Evolutionary conservation across 2,329 filamentous ascomycete species (phyloP).

Genomic region (Penicillium sp.): DNA sequence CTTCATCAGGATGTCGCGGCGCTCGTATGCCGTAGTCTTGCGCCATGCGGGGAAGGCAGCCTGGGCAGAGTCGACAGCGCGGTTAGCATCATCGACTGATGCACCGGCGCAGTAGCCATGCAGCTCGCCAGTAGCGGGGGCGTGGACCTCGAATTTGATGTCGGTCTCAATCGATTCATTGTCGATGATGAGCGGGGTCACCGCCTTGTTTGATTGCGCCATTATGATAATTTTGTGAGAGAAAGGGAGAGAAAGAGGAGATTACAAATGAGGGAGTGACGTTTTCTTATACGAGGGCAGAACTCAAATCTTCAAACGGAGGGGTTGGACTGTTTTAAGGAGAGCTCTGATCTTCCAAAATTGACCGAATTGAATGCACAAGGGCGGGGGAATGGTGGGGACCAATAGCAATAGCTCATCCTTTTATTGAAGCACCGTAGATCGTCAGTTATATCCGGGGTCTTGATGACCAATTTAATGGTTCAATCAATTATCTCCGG

Average conservation of each 20-base stretch:
- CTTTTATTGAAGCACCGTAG: not conserved
- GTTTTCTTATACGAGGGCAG: not conserved
- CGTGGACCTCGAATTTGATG: conserved; percentile 51
- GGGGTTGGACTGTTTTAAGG: not conserved
- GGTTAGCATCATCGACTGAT: conserved; percentile 55
- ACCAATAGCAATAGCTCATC: not conserved
- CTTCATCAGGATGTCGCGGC: conserved; percentile 63
- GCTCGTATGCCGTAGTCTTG: conserved; percentile 57
- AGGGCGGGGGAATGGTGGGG: not conserved
- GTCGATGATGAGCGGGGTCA: conserved; percentile 45
- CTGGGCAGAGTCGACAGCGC: conserved; percentile 62
- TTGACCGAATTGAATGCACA: not conserved
- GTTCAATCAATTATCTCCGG: conserved; percentile 3
- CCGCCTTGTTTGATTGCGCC: conserved; percentile 14
- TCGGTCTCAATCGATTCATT: conserved; percentile 44
- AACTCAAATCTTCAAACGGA: not conserved
- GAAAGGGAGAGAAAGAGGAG: not conserved
- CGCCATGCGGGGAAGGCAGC: conserved; percentile 69
- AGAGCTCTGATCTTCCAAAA: not conserved
- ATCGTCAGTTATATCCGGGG: not conserved
- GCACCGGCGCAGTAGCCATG: conserved; percentile 58
- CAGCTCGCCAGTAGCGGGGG: conserved; percentile 54
- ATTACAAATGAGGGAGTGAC: not conserved
- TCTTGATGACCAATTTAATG: not conserved
- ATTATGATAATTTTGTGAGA: conserved; percentile 5